Conservation (phyloP, 768 basidiomycete species). For the Polyporus arcularius region DNA sequence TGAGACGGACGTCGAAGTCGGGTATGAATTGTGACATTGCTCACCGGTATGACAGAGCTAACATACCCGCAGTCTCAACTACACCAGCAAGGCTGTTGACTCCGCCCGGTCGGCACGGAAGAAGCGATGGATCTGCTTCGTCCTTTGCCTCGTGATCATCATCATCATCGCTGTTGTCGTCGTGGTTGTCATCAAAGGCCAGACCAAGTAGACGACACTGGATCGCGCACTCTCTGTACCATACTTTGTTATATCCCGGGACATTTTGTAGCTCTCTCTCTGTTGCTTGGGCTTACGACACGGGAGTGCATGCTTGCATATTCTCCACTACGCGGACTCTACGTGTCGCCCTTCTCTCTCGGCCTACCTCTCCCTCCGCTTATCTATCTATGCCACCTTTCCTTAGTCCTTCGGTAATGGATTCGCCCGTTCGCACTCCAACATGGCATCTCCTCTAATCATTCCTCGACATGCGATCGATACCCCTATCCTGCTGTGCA, state of each 20-base stretch:
- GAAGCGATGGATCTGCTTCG: slow-evolving; percentile 98
- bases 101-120: slow-evolving; percentile 88
- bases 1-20: slow-evolving; percentile 82
- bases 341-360: slow-evolving; percentile 3
- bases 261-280: slow-evolving; percentile 5
- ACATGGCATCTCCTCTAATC: background rate
- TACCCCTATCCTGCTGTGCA: slow-evolving; percentile 5
- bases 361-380: slow-evolving; percentile 4
- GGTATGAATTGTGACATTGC: slow-evolving; percentile 48
- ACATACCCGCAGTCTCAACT: slow-evolving; percentile 56
- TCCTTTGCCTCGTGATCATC: slow-evolving; percentile 63
- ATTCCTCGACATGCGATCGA: background rate
- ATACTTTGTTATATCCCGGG: slow-evolving; percentile 14
- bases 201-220: slow-evolving; percentile 31
- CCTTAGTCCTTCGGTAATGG: slow-evolving; percentile 5
- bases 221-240: background rate
- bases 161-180: slow-evolving; percentile 68
- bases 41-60: background rate
- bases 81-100: slow-evolving; percentile 84
- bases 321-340: background rate
- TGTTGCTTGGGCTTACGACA: slow-evolving; percentile 6
- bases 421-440: slow-evolving; percentile 5
- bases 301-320: slow-evolving; percentile 5
- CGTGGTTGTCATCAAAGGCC: slow-evolving; percentile 54
- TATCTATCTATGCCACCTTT: slow-evolving; percentile 13